Evolutionary conservation across 305 asterid species (phyloP).

Genomic region (Fraxinus paxiana): DNA sequence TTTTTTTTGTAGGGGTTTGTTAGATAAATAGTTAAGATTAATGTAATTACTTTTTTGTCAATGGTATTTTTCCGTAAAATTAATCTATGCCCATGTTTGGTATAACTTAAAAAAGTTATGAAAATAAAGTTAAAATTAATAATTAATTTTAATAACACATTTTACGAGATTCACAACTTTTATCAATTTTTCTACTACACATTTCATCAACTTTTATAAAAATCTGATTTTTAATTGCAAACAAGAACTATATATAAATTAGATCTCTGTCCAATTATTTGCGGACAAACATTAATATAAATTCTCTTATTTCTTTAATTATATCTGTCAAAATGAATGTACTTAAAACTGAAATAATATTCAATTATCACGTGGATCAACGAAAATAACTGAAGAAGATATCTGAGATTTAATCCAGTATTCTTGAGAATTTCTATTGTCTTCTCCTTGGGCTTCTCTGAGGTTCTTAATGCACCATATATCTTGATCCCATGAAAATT

Average conservation of each 20-base stretch:
- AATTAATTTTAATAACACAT: too few species aligned
- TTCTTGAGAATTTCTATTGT: slow-evolving; percentile 18
- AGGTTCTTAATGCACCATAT: slow-evolving; percentile 78
- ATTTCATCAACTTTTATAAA: background rate
- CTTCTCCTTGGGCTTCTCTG: background rate
- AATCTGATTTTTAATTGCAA: background rate
- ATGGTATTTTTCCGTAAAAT: background rate
- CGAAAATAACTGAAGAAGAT: slow-evolving; percentile 52
- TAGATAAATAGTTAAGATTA: background rate
- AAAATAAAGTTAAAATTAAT: too few species aligned
- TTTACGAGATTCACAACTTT: too few species aligned
- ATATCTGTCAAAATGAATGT: background rate
- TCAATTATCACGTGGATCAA: slow-evolving; percentile 72
- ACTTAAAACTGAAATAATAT: background rate
- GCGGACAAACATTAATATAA: background rate
- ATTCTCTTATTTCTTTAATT: background rate
- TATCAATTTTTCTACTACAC: background rate
- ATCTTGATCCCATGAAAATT: slow-evolving; percentile 78
- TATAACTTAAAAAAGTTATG: too few species aligned
- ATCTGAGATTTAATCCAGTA: slow-evolving; percentile 40
- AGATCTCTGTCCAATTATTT: background rate
- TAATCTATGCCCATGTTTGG: background rate
- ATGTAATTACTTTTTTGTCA: background rate
- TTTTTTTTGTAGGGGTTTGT: background rate
- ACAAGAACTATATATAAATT: background rate